Conservation (phyloP, 495 filamentous ascomycete species). For the Podospora conica region DNA sequence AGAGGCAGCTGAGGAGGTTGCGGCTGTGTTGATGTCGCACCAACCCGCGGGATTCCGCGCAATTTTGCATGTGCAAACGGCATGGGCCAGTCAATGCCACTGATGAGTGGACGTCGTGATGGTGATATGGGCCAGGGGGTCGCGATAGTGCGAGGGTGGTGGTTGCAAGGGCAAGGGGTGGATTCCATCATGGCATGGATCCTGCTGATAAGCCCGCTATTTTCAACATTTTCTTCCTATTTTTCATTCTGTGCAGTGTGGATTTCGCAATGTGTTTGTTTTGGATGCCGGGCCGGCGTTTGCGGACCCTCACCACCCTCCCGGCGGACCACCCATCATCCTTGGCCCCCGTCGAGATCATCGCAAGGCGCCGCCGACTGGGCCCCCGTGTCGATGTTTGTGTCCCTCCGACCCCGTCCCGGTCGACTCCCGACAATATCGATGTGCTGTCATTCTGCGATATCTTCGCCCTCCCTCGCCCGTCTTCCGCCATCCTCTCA, state of each 20-base stretch:
- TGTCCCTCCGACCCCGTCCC: constrained; percentile 1
- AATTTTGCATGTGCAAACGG: constrained; percentile 5
- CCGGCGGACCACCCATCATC: background rate
- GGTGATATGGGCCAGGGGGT: background rate
- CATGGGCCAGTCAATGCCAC: background rate
- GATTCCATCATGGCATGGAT: constrained; percentile 3
- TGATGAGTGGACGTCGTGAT: no score
- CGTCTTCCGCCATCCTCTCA: constrained; percentile 13
- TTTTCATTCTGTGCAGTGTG: background rate
- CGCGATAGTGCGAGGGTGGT: no score
- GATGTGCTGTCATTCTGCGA: constrained; percentile 3
- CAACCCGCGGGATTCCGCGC: constrained; percentile 4
- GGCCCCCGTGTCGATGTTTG: background rate
- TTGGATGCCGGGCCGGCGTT: background rate
- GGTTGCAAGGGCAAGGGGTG: constrained; percentile 5
- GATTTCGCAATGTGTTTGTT: background rate
- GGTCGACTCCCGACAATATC: constrained; percentile 6
- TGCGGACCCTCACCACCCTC: background rate
- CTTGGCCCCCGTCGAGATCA: background rate
- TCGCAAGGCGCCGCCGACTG: constrained; percentile 7
- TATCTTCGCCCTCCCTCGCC: constrained; percentile 12
- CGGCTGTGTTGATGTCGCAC: constrained; percentile 1
- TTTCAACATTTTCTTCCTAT: constrained; percentile 1
- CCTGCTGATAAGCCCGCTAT: constrained; percentile 1
- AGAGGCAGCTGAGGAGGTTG: background rate